phyloP scores from a whole-genome alignment of 2,329 filamentous ascomycete species.

The Passalora sequoiae region DNA sequence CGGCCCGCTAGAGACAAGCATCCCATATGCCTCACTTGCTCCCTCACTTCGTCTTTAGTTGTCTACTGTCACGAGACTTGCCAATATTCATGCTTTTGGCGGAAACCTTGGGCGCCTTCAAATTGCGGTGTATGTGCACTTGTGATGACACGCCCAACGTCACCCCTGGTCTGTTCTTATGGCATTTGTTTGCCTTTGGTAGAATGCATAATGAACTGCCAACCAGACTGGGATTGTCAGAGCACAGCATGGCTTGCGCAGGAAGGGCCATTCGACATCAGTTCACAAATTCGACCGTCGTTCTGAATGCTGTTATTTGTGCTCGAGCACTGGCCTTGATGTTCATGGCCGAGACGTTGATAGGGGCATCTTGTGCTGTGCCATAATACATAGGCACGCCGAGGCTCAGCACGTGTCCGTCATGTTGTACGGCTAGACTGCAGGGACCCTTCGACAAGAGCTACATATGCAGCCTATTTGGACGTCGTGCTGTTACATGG shows the following conservation, averaged over 20 bases:
- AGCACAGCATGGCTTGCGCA: neutral
- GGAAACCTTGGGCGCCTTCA: no score
- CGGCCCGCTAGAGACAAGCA: neutral
- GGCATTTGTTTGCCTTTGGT: slow-evolving; percentile 1
- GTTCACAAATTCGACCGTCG: neutral
- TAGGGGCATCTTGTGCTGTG: no score
- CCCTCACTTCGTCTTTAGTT: neutral
- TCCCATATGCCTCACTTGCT: neutral
- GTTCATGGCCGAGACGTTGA: no score
- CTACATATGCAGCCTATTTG: no score
- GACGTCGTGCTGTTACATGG: no score
- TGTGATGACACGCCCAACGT: neutral
- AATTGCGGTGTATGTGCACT: neutral
- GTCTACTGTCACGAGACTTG: no score
- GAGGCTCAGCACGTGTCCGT: slow-evolving; percentile 3
- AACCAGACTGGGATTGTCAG: neutral
- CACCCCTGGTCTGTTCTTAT: neutral
- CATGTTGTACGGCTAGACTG: no score
- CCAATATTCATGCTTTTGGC: no score
- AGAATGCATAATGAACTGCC: neutral
- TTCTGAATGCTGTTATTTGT: neutral
- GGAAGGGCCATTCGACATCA: neutral
- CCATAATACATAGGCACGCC: no score
- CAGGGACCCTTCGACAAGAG: slow-evolving; percentile 1
- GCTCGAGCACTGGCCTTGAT: neutral